phyloP scores from a whole-genome alignment of 1,139 yeast genomes.

The Protomyces arabidopsidicola region DNA sequence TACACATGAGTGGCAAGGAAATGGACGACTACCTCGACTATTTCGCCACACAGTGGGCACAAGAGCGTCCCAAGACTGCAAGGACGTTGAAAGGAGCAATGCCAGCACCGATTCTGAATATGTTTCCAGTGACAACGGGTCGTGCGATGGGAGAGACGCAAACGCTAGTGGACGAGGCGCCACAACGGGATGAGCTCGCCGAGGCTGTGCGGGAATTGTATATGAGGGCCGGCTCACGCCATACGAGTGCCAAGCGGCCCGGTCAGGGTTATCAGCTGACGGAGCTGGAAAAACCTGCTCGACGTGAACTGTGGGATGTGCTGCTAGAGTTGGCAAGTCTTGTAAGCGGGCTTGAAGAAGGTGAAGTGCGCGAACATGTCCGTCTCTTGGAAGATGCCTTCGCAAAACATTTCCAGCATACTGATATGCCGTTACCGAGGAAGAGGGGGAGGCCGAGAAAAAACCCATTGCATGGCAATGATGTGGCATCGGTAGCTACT shows the following conservation, averaged over 20 bases:
- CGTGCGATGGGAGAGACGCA: not conserved
- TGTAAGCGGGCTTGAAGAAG: not conserved
- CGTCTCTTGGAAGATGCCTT: not conserved
- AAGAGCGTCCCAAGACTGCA: not conserved
- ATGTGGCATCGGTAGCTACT: too few species aligned
- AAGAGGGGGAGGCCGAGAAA: not conserved
- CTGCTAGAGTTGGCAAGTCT: conserved; percentile 14
- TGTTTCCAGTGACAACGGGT: not conserved
- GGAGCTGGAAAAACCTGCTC: not conserved
- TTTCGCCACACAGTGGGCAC: conserved; percentile 9
- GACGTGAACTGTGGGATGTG: not conserved
- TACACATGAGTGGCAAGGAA: conserved; percentile 2
- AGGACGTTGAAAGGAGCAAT: not conserved
- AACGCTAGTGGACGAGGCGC: not conserved
- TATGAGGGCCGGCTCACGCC: not conserved
- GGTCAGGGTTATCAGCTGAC: conserved; percentile 5
- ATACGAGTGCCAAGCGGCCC: not conserved
- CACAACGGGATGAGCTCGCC: not conserved
- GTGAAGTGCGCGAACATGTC: conserved; percentile 1
- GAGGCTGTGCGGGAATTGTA: not conserved
- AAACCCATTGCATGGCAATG: not conserved
- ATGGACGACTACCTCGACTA: conserved; percentile 15
- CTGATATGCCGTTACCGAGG: not conserved
- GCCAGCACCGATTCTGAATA: conserved; percentile 8
- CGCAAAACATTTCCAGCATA: not conserved